Base-by-base conservation (phyloP, 768 basidiomycete species). In the Tulasnella sp. region DNA sequence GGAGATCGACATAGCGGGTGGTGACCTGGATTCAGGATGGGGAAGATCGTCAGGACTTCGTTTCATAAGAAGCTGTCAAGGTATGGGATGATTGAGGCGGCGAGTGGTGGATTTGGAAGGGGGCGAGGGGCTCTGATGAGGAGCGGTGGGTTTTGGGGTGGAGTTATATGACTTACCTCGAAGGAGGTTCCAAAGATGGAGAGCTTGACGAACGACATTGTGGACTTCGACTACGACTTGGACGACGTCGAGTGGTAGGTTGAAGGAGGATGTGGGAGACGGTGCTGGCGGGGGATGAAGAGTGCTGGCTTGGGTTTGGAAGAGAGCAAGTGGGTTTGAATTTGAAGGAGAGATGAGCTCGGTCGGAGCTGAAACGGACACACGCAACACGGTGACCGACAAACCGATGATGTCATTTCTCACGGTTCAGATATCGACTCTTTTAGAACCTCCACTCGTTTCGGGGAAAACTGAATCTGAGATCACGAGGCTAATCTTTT, bases 161-260 rank as follows among this genome's bases (percentile, higher is more conserved):
- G 37, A 19, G 72, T 22, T 34, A 44, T 17, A 74, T 72, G 74
- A 41, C 52, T 41, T 67, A 90, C 94, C 88, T 96, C 94, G 82
- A 96, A 95, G 70, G 95, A 97, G 75, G 96, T 99, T 63, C 95
- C 95, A 77, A 98, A 98, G 82, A 98, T 98, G 82, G 90, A 92
- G 78, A 98, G 92, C 83, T 98, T 98, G 78, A 98, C 95, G 77
- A 97, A 97, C 69, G 92, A 94, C 92, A 94, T 93, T 26, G 47
- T 22, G 11, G 47, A 22, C 47, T 52, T 52, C 47, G 26, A 52
- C 47, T 22, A 52, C 47, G 47, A 19, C 47, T 52, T 52, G 47
- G n/a, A 7, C 19, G 39, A 35, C 34, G 64, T 65, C 35, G 64
- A 19, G 64, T n/a, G n/a, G 32, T 3, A 1, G 64, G 34, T 7